These are phyloP conservation scores for Phytophthora crassamura DNA, from an alignment of 352 stramenopile genomes.

Conservation along the genomic window DNA sequence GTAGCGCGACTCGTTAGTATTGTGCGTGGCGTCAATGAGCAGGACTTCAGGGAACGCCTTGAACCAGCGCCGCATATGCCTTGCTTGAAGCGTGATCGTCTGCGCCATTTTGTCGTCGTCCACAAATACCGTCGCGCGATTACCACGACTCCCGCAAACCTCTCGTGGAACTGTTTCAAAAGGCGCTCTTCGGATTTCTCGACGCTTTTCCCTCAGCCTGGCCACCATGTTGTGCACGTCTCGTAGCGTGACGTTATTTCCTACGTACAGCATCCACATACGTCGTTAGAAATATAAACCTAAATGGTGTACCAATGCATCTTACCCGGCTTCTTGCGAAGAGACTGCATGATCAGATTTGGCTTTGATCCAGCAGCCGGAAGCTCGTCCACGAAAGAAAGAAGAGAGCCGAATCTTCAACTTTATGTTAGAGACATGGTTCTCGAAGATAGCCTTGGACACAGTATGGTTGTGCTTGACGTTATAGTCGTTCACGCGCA, in stretches of 20 bases:
- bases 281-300: no score
- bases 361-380: not conserved
- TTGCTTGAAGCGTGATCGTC: not conserved
- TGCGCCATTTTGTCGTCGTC: not conserved
- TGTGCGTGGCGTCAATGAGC: constrained; percentile 9
- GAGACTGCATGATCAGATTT: no score
- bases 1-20: constrained; percentile 3
- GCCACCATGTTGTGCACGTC: constrained; percentile 3
- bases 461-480: constrained; percentile 8
- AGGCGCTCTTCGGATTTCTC: not conserved
- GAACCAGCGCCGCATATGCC: not conserved
- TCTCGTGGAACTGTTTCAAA: not conserved
- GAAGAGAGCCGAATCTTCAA: no score
- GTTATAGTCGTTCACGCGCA: constrained; percentile 1
- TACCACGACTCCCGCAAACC: not conserved
- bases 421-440: no score
- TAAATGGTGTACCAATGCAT: no score
- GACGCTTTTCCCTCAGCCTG: constrained; percentile 1
- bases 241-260: not conserved
- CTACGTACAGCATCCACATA: not conserved
- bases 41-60: constrained; percentile 6
- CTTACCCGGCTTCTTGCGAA: no score
- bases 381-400: constrained; percentile 11
- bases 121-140: not conserved
- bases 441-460: no score